Evolutionary conservation across 2,329 filamentous ascomycete species (phyloP).

Genomic region (Paecilomyces dactylethromorphus): DNA sequence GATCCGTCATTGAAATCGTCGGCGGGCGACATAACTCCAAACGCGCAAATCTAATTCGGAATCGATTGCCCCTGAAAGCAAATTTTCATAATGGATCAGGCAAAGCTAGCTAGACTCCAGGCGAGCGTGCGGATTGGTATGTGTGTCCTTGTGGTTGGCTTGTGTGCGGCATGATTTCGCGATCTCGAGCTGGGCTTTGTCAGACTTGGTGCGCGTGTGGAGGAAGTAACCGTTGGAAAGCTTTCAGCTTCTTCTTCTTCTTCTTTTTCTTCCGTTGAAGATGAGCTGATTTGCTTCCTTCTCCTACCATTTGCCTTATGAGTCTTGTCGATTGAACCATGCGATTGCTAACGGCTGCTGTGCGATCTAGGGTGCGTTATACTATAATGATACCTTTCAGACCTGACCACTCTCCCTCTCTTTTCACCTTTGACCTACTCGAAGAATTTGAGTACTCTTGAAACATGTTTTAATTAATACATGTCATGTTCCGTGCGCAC

Average conservation of each 20-base stretch:
- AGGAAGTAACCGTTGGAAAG: not conserved
- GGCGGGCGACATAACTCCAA: not conserved
- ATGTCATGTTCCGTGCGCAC: not conserved
- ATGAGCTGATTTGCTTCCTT: not conserved
- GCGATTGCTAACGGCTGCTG: not conserved
- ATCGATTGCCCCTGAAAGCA: not conserved
- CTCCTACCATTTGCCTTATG: not conserved
- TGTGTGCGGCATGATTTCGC: not conserved
- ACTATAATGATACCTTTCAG: not conserved
- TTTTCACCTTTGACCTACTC: not conserved
- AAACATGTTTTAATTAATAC: not conserved
- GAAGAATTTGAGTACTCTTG: not conserved
- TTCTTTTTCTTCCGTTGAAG: not conserved
- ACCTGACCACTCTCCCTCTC: not conserved
- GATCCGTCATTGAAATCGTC: not conserved
- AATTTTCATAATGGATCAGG: constrained; percentile 53
- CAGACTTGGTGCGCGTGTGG: not conserved
- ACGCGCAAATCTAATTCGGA: not conserved
- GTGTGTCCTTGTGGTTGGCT: constrained; percentile 29
- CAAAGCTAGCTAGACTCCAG: constrained; percentile 62
- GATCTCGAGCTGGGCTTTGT: constrained; percentile 1
- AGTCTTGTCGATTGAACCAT: not conserved
- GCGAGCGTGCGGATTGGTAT: constrained; percentile 64
- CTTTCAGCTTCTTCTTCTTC: not conserved
- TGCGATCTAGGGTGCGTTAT: not conserved